These are phyloP conservation scores for Ichthyophthirius multifiliis DNA, from an alignment of 169 alveolate species.

Conservation along the genomic window DNA sequence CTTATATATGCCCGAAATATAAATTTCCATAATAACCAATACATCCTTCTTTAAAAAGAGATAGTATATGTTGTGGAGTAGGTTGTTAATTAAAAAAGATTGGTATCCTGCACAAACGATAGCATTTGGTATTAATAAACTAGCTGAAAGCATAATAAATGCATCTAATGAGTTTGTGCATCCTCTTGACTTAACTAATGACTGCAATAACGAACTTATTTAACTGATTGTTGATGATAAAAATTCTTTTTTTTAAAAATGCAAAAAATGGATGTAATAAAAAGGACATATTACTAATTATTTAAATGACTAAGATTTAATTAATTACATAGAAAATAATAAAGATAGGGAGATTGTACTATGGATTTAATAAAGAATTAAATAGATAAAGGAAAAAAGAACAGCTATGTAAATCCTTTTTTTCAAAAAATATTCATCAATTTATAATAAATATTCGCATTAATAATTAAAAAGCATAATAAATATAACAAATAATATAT, in stretches of 20 bases:
- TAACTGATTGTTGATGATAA: not conserved
- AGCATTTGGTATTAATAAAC: not conserved
- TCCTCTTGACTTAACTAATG: not conserved
- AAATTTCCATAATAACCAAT: constrained; percentile 1
- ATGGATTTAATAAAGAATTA: too few relatives aligned
- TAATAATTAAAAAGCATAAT: too few relatives aligned
- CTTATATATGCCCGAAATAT: not conserved
- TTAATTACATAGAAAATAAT: too few relatives aligned
- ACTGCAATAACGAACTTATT: not conserved
- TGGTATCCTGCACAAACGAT: not conserved
- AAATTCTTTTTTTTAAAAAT: not conserved
- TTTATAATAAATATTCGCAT: too few relatives aligned
- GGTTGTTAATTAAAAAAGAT: not conserved
- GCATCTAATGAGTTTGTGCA: not conserved
- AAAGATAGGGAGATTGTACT: too few relatives aligned
- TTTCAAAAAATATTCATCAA: too few relatives aligned
- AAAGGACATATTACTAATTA: too few relatives aligned
- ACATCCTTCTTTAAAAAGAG: not conserved
- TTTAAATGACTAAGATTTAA: too few relatives aligned
- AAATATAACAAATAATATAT: too few relatives aligned
- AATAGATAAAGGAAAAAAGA: too few relatives aligned
- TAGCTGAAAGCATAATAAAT: not conserved
- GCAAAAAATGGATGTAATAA: not conserved
- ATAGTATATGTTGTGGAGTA: not conserved
- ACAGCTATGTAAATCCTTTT: too few relatives aligned